Base-by-base conservation (phyloP, 164 flowering plant genomes). In the Pachysandra terminalis region DNA sequence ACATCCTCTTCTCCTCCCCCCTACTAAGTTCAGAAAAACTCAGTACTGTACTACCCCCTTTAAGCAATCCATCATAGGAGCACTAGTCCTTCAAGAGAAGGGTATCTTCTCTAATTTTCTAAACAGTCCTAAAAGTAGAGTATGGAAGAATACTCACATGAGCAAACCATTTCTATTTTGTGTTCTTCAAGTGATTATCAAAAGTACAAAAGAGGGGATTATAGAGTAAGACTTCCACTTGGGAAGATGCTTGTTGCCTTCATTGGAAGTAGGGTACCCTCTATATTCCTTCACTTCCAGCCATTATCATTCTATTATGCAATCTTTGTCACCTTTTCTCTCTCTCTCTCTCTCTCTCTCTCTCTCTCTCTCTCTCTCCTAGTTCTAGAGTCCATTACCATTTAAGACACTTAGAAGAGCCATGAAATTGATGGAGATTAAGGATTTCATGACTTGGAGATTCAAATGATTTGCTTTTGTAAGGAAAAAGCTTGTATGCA, bases 211-310 rank as follows among this genome's bases (percentile, higher is more conserved):
- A 57, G 35, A 25, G 15, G 10, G 32, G 35, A 21, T 25, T 25
- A 13, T 25, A 28, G 32, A n/a, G 26, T 13, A 14, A 17, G 23
- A 57, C 14, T 25, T 32, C 35, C 19, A 25, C 25, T 57, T 32
- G 19, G 60, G 60, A 57, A 57, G 60, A 57, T 57, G 60, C 60
- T 26, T 21, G 17, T 57, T 12, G 13, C 15, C 59, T 56, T 56
- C 27, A 23, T 56, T 23, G 5, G 59, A 9, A 1, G n/a, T n/a
- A n/a, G n/a, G n/a, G n/a, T n/a, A n/a, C n/a, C n/a, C n/a, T n/a
- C n/a, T n/a, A n/a, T n/a, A 5, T 40, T 10, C 10, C 45, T 40
- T 40, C 10, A 5, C 10, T 40, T 15, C 51, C 51, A 5, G 2
- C 1, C 51, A 45, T 45, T 15, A 45, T 45, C 51, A 45, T 45